Evolutionary conservation across 169 alveolate species (phyloP), one percentile per base, ranked within the genome.

Genomic region (Babesia ovata): DNA sequence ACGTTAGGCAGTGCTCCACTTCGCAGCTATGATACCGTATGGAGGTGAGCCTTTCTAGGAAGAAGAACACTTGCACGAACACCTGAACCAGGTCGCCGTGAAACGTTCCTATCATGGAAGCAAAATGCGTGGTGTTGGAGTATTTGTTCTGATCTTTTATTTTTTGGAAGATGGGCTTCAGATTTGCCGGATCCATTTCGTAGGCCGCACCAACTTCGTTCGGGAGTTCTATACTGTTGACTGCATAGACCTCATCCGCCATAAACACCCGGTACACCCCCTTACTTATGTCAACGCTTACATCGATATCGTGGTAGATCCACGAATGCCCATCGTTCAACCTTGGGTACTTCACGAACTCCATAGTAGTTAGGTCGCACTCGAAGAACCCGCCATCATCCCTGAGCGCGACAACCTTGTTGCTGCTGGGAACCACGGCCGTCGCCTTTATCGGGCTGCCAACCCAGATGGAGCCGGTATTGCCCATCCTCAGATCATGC

Each of bases 11-110:
- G 63, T 83, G 63, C 26, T 50, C 75, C 9, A 75, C 69, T 26
- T 74, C 86, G 48, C 90, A 83, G 48, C 65, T 12, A 70, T 83
- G 90, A 58, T 67, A 66, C 63, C 63, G 29, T 14, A 83, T 26
- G 26, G 85, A 74, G 28, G 57, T 44, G 60, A 83, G 63, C 70
- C 54, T 70, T 16, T 69, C 70, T 28, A 73, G 75, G 69, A 83
- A 83, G 69, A 83, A 83, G 62, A 83, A 83, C 39, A 83, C 59
- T 24, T 83, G 90, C 36, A 75, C 85, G 44, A 75, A 73, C 4
- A 74, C 81, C 39, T 83, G 85, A 14, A 71, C 85, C 36, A 74
- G 66, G 48, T 83, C 90, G 14, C 86, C 90, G 0, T 42, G 48
- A 61, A 53, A 83, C 9, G 85, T 72, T 0, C 88, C 88, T 10